Percentiles rank a stretch among this genome's conserved stretches.
Conservation (phyloP, 2,329 filamentous ascomycete genomes). For the Aspergillus sp. region DNA sequence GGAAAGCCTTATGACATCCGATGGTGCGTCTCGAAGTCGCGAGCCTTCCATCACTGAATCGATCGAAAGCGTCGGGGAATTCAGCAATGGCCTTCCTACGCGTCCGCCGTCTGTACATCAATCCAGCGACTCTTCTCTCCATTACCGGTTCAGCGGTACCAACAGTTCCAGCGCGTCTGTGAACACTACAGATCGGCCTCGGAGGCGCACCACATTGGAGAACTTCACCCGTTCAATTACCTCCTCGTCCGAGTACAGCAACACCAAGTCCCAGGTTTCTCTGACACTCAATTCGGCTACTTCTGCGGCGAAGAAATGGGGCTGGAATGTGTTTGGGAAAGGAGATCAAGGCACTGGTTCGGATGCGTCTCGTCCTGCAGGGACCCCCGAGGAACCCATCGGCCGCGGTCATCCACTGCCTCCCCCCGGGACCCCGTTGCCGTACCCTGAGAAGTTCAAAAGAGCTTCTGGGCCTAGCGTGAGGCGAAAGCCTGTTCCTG, state of each 20-base stretch:
- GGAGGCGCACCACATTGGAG: constrained; percentile 30
- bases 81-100: constrained; percentile 19
- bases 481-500: constrained; percentile 62
- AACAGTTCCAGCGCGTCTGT: constrained; percentile 24
- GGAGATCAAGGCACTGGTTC: constrained; percentile 38
- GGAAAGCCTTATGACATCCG: constrained; percentile 33
- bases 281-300: constrained; percentile 50
- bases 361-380: constrained; percentile 37
- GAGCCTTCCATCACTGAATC: constrained; percentile 54
- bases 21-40: constrained; percentile 38
- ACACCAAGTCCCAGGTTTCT: constrained; percentile 36
- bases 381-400: constrained; percentile 65
- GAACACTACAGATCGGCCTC: constrained; percentile 23
- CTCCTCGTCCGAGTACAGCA: constrained; percentile 18
- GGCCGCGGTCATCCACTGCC: constrained; percentile 79
- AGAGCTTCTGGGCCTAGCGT: constrained; percentile 58
- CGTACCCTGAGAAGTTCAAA: constrained; percentile 61
- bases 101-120: constrained; percentile 29
- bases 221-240: constrained; percentile 25
- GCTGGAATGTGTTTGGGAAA: constrained; percentile 49
- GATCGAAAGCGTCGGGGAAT: constrained; percentile 23
- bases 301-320: constrained; percentile 60
- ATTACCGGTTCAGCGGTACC: constrained; percentile 19
- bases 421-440: constrained; percentile 75
- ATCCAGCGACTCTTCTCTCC: constrained; percentile 20